Base-by-base conservation (phyloP, 805 yeast genomes). In the Lipomyces mesembrius region DNA sequence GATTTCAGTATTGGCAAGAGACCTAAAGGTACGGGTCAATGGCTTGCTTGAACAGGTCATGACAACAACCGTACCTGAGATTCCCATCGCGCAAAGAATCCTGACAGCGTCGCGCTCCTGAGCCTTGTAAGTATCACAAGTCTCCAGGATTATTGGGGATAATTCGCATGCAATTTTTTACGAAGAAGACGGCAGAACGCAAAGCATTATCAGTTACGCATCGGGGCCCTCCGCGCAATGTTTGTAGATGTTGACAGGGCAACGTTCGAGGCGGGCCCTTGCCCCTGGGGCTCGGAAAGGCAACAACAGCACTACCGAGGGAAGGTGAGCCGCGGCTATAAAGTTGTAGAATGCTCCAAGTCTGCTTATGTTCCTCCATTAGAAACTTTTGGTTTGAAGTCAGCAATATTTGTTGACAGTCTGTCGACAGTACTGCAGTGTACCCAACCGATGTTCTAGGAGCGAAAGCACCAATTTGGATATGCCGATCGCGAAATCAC, bases 1-100 rank as follows among this genome's bases (percentile, higher is more conserved):
- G 89, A 86, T 75, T 90, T 91, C 69, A 94, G 81, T 64, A 85
- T 85, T n/a, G 90, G 93, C 39, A 92, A 84, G 29, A 94, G 82
- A 0, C 97, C 97, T 32, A 37, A 14, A 43, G 9, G 35, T 39
- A 11, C 9, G 29, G 6, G 27, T 43, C 27, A 57, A 32, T 22
- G 60, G 34, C n/a, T 7, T 43, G 49, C 7, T 20, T 25, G 8
- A 11, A 12, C 5, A 9, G 11, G n/a, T 25, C 29, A 29, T 14
- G 14, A 11, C 12, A 37, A 8, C 27, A 2, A 39, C n/a, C 58
- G 27, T 34, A 58, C 68, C 65, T 54, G 61, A 46, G 17, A 65
- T 62, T 17, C 67, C 67, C 67, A 64, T 64, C n/a, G 22, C 57
- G 57, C 57, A 60, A 25, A 60, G 17, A n/a, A 52, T 27, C n/a